Base-by-base conservation (phyloP, 1,284 basidiomycete genomes). In the Ustilago crameri region DNA sequence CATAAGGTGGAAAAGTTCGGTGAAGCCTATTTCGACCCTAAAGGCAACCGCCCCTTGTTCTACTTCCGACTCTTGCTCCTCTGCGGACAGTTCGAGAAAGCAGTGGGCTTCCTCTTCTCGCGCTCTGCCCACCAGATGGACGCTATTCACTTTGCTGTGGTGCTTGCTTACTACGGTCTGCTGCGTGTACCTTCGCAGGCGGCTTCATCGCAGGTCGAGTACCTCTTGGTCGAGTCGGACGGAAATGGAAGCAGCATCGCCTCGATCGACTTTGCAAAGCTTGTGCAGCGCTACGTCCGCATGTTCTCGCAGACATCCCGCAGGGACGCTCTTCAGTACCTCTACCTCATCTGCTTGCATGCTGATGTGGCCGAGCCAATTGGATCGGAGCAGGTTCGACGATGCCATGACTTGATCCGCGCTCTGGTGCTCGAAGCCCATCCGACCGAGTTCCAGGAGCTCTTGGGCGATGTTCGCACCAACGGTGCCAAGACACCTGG, bases 21-120 rank as follows among this genome's bases (percentile, higher is more conserved):
- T 8, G 92, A 93, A 80, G 88, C 90, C 27, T 93, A 97, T 83
- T 98, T 98, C 82, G 94, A 96, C 66, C 89, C 90, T 67, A 89
- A 89, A 85, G 81, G 93, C 86, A 76, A 88, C 22, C 84, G 85
- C 42, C 87, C 87, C 9, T 81, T 87, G 32, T 84, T 91, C 23
- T 98, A 95, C 91, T 93, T 95, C 66, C 91, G 91, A 71, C 89
- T 98, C 0, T 84, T 98, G 66, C 87, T 98, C 24, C 90, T 95
- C 84, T 93, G 92, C 74, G 95, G 93, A 3, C 91, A 97, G 82
- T 98, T 98, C 75, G 95, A 99, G 84, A 72, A 92, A 91, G 93
- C 95, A 43, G 89, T 97, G 9, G 92, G 91, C 12, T 91, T 93
- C 51, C 85, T 99, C 8, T 93, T 94, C 88, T 91, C 93, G 47